Evolutionary conservation across 805 yeast species (phyloP).

Genomic region (Komagataella pastoris): DNA sequence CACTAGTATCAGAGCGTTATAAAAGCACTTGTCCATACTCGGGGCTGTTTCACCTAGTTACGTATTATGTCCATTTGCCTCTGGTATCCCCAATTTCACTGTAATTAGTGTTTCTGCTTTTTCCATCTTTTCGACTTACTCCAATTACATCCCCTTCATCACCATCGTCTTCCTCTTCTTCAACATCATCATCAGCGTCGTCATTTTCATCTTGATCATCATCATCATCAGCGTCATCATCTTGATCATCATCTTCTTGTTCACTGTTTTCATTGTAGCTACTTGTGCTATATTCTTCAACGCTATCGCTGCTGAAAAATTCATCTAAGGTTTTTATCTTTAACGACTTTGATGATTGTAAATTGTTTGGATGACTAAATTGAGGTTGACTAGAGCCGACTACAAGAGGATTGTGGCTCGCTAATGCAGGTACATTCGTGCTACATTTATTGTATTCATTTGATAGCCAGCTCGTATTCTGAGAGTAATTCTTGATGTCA

Average conservation of each 20-base stretch:
- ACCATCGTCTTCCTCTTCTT: neutral
- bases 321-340: slow-evolving; percentile 77
- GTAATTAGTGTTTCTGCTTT: neutral
- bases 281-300: slow-evolving; percentile 14
- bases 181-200: neutral
- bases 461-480: slow-evolving; percentile 8
- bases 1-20: neutral
- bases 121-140: neutral
- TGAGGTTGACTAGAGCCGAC: neutral
- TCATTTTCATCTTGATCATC: slow-evolving; percentile 7
- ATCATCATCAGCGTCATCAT: slow-evolving; percentile 18
- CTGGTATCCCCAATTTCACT: neutral
- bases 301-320: slow-evolving; percentile 33
- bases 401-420: neutral
- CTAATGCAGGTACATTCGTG: neutral
- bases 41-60: too few species aligned
- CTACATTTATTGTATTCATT: neutral
- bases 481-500: slow-evolving; percentile 25
- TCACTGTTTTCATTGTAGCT: slow-evolving; percentile 17
- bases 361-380: neutral
- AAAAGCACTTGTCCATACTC: neutral
- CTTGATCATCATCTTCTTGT: slow-evolving; percentile 17
- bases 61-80: neutral
- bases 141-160: neutral
- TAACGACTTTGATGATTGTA: slow-evolving; percentile 24